phyloP scores from a whole-genome alignment of 805 yeast genomes.

The Wickerhamiella hasegawae region DNA sequence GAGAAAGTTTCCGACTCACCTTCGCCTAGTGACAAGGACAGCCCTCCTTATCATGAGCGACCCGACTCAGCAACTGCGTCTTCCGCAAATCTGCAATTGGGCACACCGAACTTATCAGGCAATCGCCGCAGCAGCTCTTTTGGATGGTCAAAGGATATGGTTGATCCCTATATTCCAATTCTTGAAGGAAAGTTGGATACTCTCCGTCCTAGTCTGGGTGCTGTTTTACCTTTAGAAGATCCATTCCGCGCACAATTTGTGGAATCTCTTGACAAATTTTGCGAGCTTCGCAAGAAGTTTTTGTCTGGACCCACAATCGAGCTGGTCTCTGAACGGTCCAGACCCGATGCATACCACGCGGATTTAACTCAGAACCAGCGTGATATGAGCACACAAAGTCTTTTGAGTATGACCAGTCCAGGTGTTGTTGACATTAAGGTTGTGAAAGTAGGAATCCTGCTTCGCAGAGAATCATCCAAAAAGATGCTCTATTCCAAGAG shows the following conservation, averaged over 20 bases:
- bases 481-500: conserved; percentile 18
- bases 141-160: conserved; percentile 17
- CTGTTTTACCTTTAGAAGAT: conserved; percentile 14
- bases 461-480: conserved; percentile 21
- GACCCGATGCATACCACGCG: conserved; percentile 23
- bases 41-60: background rate
- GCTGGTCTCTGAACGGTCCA: conserved; percentile 23
- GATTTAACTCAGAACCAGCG: conserved; percentile 6
- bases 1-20: too few species aligned
- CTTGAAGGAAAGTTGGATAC: conserved; percentile 21
- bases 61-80: background rate
- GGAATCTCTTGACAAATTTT: conserved; percentile 14
- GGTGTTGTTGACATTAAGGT: conserved; percentile 25
- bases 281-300: conserved; percentile 16
- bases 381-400: conserved; percentile 14
- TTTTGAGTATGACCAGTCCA: conserved; percentile 18
- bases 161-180: conserved; percentile 25
- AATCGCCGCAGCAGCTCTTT: conserved; percentile 21
- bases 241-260: conserved; percentile 17
- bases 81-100: background rate
- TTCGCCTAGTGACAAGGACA: background rate
- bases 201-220: conserved; percentile 20
- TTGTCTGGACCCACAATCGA: conserved; percentile 21
- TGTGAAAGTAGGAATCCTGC: conserved; percentile 24
- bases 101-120: background rate